Evolutionary conservation across 176 grass and related monocot genomes (phyloP).

Genomic region (Zizania latifolia): DNA sequence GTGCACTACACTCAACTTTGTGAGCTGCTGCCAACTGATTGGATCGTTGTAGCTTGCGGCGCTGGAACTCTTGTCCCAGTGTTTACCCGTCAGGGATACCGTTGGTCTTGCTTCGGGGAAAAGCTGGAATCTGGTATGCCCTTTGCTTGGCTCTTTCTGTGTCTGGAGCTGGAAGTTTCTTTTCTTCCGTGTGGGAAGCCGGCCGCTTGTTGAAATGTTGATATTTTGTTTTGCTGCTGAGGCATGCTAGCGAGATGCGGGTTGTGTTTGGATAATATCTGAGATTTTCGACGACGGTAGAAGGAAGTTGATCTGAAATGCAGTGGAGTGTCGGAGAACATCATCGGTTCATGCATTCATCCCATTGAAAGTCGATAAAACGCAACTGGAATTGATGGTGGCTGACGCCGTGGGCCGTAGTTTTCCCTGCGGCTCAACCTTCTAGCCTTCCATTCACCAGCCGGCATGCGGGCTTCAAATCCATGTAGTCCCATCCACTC

Average conservation of each 20-base stretch:
- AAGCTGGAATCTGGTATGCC: not conserved
- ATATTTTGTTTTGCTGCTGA: too few species aligned
- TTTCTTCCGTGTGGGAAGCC: not conserved
- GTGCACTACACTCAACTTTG: constrained; percentile 36
- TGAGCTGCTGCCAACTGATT: not conserved
- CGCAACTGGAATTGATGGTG: not conserved
- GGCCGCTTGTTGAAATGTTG: too few species aligned
- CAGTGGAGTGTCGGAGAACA: not conserved
- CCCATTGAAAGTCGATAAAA: not conserved
- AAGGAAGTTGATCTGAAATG: not conserved
- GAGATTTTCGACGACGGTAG: not conserved
- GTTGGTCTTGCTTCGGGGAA: not conserved
- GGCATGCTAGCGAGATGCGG: too few species aligned
- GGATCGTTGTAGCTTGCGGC: constrained; percentile 15
- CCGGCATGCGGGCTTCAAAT: too few species aligned
- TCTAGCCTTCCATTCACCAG: too few species aligned
- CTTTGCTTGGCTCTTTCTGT: not conserved
- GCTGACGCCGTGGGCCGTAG: not conserved
- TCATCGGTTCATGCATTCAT: not conserved
- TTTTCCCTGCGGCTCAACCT: too few species aligned
- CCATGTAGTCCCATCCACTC: too few species aligned
- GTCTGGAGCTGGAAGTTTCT: not conserved
- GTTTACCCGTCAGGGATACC: not conserved
- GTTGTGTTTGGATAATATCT: not conserved
- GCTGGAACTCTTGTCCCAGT: constrained; percentile 6